phyloP scores from a whole-genome alignment of 805 yeast genomes.

The Wickerhamiella dianesei region DNA sequence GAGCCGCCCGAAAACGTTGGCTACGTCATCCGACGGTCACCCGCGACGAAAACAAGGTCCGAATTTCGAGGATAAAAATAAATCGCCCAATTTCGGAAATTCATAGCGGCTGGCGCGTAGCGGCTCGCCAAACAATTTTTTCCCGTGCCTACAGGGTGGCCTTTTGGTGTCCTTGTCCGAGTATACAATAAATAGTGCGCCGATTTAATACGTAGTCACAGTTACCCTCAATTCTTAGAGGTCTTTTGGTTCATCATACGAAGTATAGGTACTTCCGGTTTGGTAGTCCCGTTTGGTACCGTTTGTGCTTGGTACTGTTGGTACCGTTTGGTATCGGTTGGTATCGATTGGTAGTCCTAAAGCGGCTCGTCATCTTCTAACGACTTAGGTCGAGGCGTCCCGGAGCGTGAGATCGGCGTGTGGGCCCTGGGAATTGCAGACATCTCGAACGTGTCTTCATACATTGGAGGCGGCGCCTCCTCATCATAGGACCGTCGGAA shows the following conservation, averaged over 20 bases:
- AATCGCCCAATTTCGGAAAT: not conserved
- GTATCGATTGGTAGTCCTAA: not conserved
- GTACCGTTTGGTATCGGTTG: not conserved
- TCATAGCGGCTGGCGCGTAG: not conserved
- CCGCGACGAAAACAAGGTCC: not conserved
- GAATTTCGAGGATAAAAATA: not conserved
- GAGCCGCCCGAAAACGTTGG: too few species aligned
- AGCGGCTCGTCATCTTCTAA: not conserved
- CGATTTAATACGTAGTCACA: not conserved
- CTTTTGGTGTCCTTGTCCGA: too few species aligned
- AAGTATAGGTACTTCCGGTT: too few species aligned
- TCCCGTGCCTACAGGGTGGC: too few species aligned
- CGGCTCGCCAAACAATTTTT: not conserved
- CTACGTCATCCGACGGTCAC: too few species aligned
- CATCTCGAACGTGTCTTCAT: constrained; percentile 4
- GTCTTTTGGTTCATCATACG: too few species aligned
- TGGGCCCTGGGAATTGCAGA: not conserved
- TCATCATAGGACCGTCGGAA: constrained; percentile 6
- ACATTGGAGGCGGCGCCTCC: constrained; percentile 2
- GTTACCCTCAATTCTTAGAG: not conserved
- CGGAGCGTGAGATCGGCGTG: not conserved
- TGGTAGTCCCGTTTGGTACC: too few species aligned
- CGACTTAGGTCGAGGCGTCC: not conserved
- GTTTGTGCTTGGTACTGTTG: too few species aligned
- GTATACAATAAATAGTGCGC: not conserved